These are phyloP conservation scores for Aphanomyces euteiches DNA, from an alignment of 352 stramenopile species.

Conservation along the genomic window DNA sequence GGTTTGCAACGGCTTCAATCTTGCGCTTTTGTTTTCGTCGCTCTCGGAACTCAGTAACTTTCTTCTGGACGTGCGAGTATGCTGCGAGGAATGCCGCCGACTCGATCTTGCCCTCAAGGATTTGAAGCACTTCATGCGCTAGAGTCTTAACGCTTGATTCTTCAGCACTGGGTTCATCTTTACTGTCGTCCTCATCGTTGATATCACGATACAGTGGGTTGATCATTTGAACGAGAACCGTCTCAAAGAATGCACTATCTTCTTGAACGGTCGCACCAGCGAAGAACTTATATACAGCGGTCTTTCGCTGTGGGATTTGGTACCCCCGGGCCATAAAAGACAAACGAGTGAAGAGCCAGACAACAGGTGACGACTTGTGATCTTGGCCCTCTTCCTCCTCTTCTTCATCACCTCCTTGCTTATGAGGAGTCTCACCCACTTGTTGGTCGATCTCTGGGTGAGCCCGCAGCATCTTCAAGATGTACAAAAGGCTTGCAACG, in stretches of 20 bases:
- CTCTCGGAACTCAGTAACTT: slow-evolving; percentile 67
- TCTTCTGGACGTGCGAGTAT: slow-evolving; percentile 83
- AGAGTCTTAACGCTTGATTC: slow-evolving; percentile 41
- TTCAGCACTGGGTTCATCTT: background rate
- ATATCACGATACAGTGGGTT: slow-evolving; percentile 64
- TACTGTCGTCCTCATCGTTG: slow-evolving; percentile 7
- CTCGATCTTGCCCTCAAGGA: slow-evolving; percentile 77
- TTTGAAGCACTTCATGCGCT: slow-evolving; percentile 81
- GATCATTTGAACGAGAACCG: slow-evolving; percentile 74
- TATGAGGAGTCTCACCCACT: slow-evolving; percentile 28
- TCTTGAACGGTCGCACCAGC: slow-evolving; percentile 64
- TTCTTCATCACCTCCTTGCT: slow-evolving; percentile 29
- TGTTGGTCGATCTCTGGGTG: slow-evolving; percentile 63
- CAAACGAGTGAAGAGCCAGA: slow-evolving; percentile 80
- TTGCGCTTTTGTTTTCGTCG: slow-evolving; percentile 73
- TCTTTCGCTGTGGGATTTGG: slow-evolving; percentile 52
- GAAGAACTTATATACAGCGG: slow-evolving; percentile 82
- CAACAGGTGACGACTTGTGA: slow-evolving; percentile 45
- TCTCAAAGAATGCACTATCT: slow-evolving; percentile 44
- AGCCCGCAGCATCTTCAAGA: slow-evolving; percentile 52
- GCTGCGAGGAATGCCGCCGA: slow-evolving; percentile 63
- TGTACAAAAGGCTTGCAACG: slow-evolving; percentile 54
- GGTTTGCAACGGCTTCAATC: slow-evolving; percentile 70
- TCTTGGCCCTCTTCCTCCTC: slow-evolving; percentile 30
- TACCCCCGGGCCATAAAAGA: slow-evolving; percentile 69